Base-by-base conservation (phyloP, 805 yeast species). In the Pichia cephalocereana region DNA sequence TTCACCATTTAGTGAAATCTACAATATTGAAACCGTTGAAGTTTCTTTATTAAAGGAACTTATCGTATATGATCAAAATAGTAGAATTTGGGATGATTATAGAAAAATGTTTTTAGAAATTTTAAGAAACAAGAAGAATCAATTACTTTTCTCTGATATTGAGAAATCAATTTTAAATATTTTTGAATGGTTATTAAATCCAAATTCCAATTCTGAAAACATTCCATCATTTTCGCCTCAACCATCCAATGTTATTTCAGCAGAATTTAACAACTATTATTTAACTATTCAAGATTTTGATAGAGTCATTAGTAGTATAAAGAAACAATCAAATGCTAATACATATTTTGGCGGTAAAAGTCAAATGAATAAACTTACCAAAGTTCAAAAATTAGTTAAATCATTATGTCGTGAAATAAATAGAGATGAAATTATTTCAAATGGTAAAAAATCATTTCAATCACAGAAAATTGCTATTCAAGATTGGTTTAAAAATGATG, bases 31-130 rank as follows among this genome's bases (percentile, higher is more conserved):
- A 14, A 69, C 70, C 58, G 58, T 76, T 23, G 63, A 64, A 42
- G 55, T 71, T 23, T 60, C 67, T 46, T 57, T 68, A 36, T 54
- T 74, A 19, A 66, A 64, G 50, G 75, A 75, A 52, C 55, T 75
- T 11, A 56, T 76, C 4, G 49, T 76, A 14, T 66, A 65, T 45
- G 65, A 61, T 39, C 48, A 51, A 18, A 57, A 64, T 4, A 59
- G 64, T 9, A 57, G 56, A 34, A 55, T 58, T 38, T 54, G 58
- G 48, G 57, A 58, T 41, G 60, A 55, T 8, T 60, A 52, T 34
- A 46, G 52, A 45, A 7, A 36, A 8, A 49, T 57, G 36, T 51
- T 57, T 38, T 11, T 51, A 30, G 43, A 45, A 28, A 40, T 57
- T 9, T 38, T 46, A 37, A 40, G 45, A 15, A 17, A 43, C 8